phyloP scores from a whole-genome alignment of 192 early-diverging fungal genomes.

The Gamsiella multidivaricata region DNA sequence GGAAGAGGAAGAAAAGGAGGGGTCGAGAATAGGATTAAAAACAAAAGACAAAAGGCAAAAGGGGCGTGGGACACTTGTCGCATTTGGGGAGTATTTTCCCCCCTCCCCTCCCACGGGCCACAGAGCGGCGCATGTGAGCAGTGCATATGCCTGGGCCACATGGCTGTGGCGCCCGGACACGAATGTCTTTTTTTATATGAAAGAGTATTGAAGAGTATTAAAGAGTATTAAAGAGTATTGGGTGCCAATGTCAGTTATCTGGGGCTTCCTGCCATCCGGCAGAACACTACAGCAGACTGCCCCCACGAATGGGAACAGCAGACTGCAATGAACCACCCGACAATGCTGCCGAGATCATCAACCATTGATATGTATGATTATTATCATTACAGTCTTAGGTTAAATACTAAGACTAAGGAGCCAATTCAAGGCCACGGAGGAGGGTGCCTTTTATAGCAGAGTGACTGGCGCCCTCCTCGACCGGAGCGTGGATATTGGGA shows the following conservation, averaged over 20 bases:
- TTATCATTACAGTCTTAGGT: constrained; percentile 58
- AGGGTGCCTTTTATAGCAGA: constrained; percentile 15
- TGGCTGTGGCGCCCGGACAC: too few relatives aligned
- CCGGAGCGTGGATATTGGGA: too few relatives aligned
- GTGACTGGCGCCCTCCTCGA: constrained; percentile 15
- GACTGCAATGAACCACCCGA: constrained; percentile 32
- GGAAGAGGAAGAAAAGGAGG: too few relatives aligned
- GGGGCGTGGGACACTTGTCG: too few relatives aligned
- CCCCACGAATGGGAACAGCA: constrained; percentile 5
- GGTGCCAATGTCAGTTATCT: constrained; percentile 54
- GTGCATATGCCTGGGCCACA: too few relatives aligned
- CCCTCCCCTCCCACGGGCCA: too few relatives aligned
- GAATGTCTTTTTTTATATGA: too few relatives aligned
- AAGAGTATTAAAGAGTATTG: constrained; percentile 5
- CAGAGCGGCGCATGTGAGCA: too few relatives aligned
- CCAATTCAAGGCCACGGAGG: constrained; percentile 37
- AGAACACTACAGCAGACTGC: background rate
- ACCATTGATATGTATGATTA: constrained; percentile 60
- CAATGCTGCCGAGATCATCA: constrained; percentile 51
- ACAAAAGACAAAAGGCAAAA: too few relatives aligned
- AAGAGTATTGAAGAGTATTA: too few relatives aligned
- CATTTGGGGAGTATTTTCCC: too few relatives aligned
- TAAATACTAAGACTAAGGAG: constrained; percentile 57
- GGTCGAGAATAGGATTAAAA: too few relatives aligned
- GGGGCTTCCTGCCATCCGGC: constrained; percentile 41